Base-by-base conservation (phyloP, 202 grass and related monocot species). In the Bolboschoenoplectus hybrid region DNA sequence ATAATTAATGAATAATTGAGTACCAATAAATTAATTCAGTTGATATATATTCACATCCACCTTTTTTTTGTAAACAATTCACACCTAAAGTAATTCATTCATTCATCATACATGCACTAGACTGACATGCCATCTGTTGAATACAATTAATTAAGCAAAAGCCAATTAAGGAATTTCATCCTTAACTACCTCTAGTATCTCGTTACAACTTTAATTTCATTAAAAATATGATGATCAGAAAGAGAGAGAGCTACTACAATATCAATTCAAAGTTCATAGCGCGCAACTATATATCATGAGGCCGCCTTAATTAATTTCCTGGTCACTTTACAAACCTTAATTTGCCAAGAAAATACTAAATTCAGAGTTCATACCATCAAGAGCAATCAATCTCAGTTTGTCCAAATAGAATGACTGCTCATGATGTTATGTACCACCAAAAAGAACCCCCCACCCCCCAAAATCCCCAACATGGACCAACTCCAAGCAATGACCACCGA, bases 351-450 rank as follows among this genome's bases (percentile, higher is more conserved):
- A 82, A 87, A 84, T 88, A 89, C 39, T 57, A 86, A 81, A 84
- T 74, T 85, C 63, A 86, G 82, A 68, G 86, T 57, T 82, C 93
- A 98, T 98, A 95, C 87, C 93, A 95, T 92, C 96, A 95, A 94
- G 89, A 94, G 93, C 91, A 92, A 92, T 95, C 93, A 95, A 87
- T 84, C 96, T 95, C 91, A 60, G 14, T 75, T 84, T 85, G 51
- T 32, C 65, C 65, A 67, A 81, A 63, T 82, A 97, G 97, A 97
- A 86, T 99, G 97, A 99, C 92, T 97, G 97, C 92, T 99, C 94
- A 89, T 99, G 97, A 99, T 99, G 87, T 90, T 99, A 99, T 99
- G 97, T 90, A 67, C 57, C 57, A 77, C 73, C 85, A 67, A 39
- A 74, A 85, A 85, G 79, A 83, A 66, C 12, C 46, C 53, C 1